Evolutionary conservation across 2,329 filamentous ascomycete genomes (phyloP), one percentile per base, ranked within the genome.

Genomic region (Fusarium sp.): DNA sequence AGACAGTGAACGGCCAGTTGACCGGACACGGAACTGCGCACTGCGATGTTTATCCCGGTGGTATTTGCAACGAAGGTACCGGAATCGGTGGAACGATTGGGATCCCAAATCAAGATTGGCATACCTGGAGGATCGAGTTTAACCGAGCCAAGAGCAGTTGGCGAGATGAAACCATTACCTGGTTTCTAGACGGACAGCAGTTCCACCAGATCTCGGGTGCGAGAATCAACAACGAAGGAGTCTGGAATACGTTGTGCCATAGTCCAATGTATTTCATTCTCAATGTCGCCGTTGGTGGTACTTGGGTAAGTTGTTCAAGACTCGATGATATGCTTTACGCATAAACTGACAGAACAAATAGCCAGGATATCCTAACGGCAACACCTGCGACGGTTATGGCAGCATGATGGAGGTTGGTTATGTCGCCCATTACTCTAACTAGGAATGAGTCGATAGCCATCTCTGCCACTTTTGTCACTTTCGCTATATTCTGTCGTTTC

Each of bases 201-300:
- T 87, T 82, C 73, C 80, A 82, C 36, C 81, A 81, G 54, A 74
- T 88, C 33, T 80, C 79, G 5, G 86, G 86, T 4, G 75, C 76
- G 4, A 75, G 82, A 17, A 82, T 88, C 54, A 81, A 80, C 39
- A 83, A 87, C 62, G 75, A 83, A 62, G 75, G 74, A 3, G 79
- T 84, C 15, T 89, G 86, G 86, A 80, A 72, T 4, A 79, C 82
- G 1, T 75, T 89, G 41, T 84, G 84, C 11, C 85, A 86, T 71
- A 84, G 80, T 55, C 82, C 86, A 3, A 71, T 86, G 74, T 87
- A 84, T 70, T 78, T 88, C 55, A 83, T 88, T 52, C 77, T 88
- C 60, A 88, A 89, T 65, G 80, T 88, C 5, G 86, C 87, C 33
- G 84, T 88, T 33, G 86, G 86, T 5, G 86, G 86, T 10, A 78